phyloP scores from a whole-genome alignment of 148 eudicot genomes.

The Rhododendron griersonianum region DNA sequence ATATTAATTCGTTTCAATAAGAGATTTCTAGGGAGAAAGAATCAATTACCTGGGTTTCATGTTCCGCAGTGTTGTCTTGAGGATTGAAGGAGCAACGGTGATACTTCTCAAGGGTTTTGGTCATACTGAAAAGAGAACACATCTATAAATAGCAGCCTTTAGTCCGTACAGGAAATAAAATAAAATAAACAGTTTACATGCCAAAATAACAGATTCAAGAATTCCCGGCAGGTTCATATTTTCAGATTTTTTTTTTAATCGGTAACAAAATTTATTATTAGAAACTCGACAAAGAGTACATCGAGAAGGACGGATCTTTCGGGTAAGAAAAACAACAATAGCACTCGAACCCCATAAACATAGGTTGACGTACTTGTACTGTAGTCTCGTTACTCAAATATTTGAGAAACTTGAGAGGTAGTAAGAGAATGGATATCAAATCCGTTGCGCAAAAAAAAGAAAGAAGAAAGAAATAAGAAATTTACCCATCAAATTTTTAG shows the following conservation, averaged over 20 bases:
- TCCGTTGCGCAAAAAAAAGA: neutral
- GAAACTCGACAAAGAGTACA: too few relatives aligned
- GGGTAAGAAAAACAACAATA: neutral
- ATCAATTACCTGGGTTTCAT: constrained; percentile 43
- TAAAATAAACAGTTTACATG: neutral
- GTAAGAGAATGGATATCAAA: neutral
- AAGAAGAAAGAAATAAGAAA: neutral
- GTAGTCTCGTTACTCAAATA: neutral
- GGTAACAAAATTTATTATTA: too few relatives aligned
- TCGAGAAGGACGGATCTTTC: neutral
- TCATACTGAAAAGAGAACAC: constrained; percentile 27
- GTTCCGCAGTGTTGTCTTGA: constrained; percentile 31
- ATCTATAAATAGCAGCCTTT: neutral
- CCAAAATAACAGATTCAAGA: neutral
- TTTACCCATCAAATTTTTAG: neutral
- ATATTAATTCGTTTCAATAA: neutral
- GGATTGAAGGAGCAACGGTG: constrained; percentile 45
- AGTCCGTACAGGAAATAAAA: neutral
- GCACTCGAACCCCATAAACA: neutral
- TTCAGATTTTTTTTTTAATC: neutral
- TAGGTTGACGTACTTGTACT: too few relatives aligned
- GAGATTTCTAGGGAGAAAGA: neutral
- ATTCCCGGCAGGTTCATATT: neutral
- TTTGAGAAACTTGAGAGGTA: neutral
- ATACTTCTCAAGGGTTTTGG: constrained; percentile 48